phyloP scores from a whole-genome alignment of 305 asterid species.

The Galium porrigens region DNA sequence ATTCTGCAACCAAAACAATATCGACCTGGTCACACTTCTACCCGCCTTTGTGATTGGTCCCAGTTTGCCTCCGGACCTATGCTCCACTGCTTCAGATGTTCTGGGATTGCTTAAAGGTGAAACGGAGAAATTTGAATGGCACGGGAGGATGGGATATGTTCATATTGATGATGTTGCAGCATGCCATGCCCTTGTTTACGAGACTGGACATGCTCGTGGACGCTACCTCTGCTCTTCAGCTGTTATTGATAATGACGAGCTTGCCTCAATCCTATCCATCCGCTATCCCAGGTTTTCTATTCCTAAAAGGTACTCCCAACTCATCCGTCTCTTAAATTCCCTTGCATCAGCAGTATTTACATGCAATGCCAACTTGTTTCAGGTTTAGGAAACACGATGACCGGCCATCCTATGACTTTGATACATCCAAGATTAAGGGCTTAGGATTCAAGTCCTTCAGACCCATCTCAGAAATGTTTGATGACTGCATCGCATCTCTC shows the following conservation, averaged over 20 bases:
- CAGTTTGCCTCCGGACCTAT: conserved; percentile 45
- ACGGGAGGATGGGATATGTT: conserved; percentile 91
- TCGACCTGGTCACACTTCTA: conserved; percentile 51
- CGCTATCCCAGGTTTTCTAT: conserved; percentile 53
- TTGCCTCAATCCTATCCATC: conserved; percentile 33
- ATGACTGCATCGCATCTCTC: conserved; percentile 50
- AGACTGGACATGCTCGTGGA: conserved; percentile 45
- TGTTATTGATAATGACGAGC: conserved; percentile 45
- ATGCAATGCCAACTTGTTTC: conserved; percentile 1
- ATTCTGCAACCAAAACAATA: conserved; percentile 45
- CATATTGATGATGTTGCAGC: conserved; percentile 78
- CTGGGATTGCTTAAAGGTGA: conserved; percentile 70
- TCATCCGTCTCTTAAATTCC: not conserved
- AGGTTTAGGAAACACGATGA: conserved; percentile 53
- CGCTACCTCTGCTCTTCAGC: conserved; percentile 61
- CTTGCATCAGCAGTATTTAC: not conserved
- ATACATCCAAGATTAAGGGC: conserved; percentile 40
- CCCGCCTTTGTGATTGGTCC: conserved; percentile 84
- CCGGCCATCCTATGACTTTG: conserved; percentile 46
- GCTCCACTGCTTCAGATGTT: conserved; percentile 66
- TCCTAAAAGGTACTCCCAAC: conserved; percentile 37
- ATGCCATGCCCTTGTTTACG: conserved; percentile 56
- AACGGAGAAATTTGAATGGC: conserved; percentile 45
- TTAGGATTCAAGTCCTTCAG: conserved; percentile 54
- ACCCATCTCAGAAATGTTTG: conserved; percentile 73